A percentile compares a stretch with the other conserved stretches of the same genome.
These are phyloP conservation scores for Penicillium paneum DNA, from an alignment of 2,329 filamentous ascomycete species.

Conservation along the genomic window DNA sequence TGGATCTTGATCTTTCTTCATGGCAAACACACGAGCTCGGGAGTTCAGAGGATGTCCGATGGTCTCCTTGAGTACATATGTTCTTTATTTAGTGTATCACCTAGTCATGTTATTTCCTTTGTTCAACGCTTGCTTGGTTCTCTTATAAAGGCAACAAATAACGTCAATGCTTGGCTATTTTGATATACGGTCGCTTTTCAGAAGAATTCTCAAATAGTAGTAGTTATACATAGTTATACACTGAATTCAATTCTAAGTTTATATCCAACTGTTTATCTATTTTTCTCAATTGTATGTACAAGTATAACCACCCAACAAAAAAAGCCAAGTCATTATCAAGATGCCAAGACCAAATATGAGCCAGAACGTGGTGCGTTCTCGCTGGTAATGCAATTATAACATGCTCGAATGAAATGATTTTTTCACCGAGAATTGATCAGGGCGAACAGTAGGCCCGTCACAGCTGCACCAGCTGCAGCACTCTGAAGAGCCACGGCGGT, in stretches of 20 bases:
- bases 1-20: constrained; percentile 6
- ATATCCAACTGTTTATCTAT: constrained; percentile 12
- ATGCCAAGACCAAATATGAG: not conserved
- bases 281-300: constrained; percentile 22
- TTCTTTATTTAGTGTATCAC: constrained; percentile 28
- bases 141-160: not conserved
- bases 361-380: not conserved
- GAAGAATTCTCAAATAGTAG: not conserved
- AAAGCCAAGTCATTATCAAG: constrained; percentile 7
- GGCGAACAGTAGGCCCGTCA: constrained; percentile 54
- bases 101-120: constrained; percentile 33
- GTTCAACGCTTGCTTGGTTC: constrained; percentile 6
- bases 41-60: constrained; percentile 10
- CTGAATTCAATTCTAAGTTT: not conserved
- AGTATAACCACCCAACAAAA: constrained; percentile 3
- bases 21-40: constrained; percentile 11
- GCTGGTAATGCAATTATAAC: constrained; percentile 1
- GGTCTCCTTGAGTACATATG: constrained; percentile 27
- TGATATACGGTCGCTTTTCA: not conserved
- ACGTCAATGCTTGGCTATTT: not conserved
- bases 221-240: no score
- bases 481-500: constrained; percentile 68
- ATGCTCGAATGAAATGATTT: constrained; percentile 12
- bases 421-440: constrained; percentile 47
- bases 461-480: constrained; percentile 61